Evolutionary conservation across 257 asterid genomes (phyloP).

Genomic region (Penstemon davidsonii): DNA sequence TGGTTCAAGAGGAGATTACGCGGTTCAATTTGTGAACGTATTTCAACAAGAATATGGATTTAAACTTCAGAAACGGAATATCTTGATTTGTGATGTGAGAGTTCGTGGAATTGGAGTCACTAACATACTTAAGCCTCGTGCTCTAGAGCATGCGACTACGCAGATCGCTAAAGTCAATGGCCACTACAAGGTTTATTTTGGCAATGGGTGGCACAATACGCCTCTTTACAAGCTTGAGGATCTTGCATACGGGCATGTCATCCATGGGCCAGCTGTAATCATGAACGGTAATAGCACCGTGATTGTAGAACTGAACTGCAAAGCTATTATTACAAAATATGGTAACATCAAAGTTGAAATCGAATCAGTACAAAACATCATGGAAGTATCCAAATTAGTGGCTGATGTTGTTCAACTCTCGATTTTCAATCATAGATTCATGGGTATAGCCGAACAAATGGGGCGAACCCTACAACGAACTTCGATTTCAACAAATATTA

Average conservation of each 20-base stretch:
- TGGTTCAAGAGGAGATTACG: slow-evolving; percentile 77
- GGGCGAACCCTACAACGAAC: slow-evolving; percentile 97
- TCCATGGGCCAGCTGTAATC: slow-evolving; percentile 80
- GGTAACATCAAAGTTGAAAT: slow-evolving; percentile 82
- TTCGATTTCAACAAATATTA: slow-evolving; percentile 90
- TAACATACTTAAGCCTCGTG: slow-evolving; percentile 68
- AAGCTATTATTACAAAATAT: slow-evolving; percentile 65
- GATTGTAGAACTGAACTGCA: slow-evolving; percentile 81
- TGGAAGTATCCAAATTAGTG: slow-evolving; percentile 57
- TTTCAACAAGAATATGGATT: slow-evolving; percentile 95
- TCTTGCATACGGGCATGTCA: slow-evolving; percentile 57
- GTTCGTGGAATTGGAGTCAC: slow-evolving; percentile 94
- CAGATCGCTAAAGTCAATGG: slow-evolving; percentile 48
- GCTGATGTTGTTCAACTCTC: slow-evolving; percentile 98
- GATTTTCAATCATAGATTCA: slow-evolving; percentile 87
- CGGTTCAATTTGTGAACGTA: slow-evolving; percentile 67
- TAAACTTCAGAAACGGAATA: slow-evolving; percentile 73
- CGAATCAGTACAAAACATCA: slow-evolving; percentile 36
- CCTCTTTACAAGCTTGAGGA: slow-evolving; percentile 80
- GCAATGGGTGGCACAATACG: slow-evolving; percentile 65
- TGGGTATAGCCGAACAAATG: slow-evolving; percentile 99
- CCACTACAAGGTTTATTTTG: slow-evolving; percentile 63
- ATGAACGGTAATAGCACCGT: slow-evolving; percentile 98
- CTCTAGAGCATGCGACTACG: slow-evolving; percentile 41
- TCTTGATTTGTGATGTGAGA: slow-evolving; percentile 84